Conservation (phyloP, 1,139 yeast species). For the Saccharomyces hybrid region DNA sequence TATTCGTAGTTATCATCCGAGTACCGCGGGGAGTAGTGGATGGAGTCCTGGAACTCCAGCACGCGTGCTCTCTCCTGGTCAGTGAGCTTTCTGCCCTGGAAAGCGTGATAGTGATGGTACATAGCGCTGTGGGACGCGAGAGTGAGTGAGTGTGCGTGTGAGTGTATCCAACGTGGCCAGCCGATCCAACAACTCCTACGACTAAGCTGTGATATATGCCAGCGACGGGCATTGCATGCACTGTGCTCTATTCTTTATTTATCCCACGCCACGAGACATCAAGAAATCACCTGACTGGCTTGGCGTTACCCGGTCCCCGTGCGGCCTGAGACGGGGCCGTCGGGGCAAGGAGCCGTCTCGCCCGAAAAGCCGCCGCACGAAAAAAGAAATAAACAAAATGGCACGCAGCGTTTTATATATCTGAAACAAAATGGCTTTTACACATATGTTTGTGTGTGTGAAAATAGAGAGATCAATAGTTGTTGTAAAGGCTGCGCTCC, state of each 20-base stretch:
- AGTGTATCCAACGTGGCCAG: not conserved
- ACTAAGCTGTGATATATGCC: not conserved
- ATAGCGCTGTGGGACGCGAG: slow-evolving; percentile 8
- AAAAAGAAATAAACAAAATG: not conserved
- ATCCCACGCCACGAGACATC: not conserved
- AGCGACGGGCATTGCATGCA: not conserved
- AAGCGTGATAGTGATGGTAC: slow-evolving; percentile 31
- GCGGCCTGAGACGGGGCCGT: not conserved
- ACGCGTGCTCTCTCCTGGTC: slow-evolving; percentile 81
- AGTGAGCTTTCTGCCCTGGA: slow-evolving; percentile 58
- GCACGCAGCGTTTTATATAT: not conserved
- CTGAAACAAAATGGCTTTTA: not conserved
- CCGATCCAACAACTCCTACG: not conserved
- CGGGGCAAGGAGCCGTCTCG: not conserved
- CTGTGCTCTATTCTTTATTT: not conserved
- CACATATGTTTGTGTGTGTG: not conserved
- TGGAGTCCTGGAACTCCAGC: slow-evolving; percentile 85
- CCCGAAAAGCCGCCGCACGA: not conserved
- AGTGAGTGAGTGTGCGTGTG: not conserved
- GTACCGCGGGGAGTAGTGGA: slow-evolving; percentile 88
- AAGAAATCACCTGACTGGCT: not conserved
- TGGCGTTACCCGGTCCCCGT: not conserved
- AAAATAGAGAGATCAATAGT: not conserved
- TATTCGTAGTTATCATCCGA: slow-evolving; percentile 85
- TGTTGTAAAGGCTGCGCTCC: not conserved